phyloP scores from a whole-genome alignment of 768 basidiomycete species.

The Terana coerulea region DNA sequence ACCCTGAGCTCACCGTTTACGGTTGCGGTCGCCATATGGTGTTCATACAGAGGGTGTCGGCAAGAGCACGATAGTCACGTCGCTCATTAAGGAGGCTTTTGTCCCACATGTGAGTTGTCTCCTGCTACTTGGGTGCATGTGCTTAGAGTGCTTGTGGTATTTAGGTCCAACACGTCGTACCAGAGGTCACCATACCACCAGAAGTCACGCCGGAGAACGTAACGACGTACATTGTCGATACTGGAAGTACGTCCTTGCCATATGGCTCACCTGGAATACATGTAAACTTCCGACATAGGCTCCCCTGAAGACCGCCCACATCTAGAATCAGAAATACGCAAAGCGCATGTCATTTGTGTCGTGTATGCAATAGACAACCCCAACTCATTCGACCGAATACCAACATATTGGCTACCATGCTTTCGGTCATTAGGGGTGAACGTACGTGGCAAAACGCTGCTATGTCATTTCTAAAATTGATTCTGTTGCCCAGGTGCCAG shows the following conservation, averaged over 20 bases:
- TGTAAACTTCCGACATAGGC: conserved; percentile 41
- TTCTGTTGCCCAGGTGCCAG: conserved; percentile 84
- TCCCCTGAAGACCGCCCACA: conserved; percentile 82
- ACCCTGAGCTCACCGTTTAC: conserved; percentile 9
- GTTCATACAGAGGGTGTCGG: conserved; percentile 80
- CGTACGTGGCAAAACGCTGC: conserved; percentile 41
- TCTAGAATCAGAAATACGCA: conserved; percentile 92
- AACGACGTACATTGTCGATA: conserved; percentile 96
- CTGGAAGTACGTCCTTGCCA: conserved; percentile 65
- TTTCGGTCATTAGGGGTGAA: conserved; percentile 96
- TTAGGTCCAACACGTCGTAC: conserved; percentile 92
- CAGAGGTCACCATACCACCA: conserved; percentile 97
- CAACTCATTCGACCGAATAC: conserved; percentile 94
- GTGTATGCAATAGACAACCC: conserved; percentile 98
- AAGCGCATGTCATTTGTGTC: conserved; percentile 97
- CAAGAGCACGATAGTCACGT: conserved; percentile 96
- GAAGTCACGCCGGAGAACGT: conserved; percentile 97
- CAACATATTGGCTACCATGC: conserved; percentile 96
- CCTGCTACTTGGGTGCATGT: not conserved
- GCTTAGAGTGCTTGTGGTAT: not conserved
- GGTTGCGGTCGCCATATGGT: not conserved
- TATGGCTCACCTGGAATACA: not conserved
- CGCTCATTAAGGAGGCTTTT: conserved; percentile 94
- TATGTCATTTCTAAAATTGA: not conserved
- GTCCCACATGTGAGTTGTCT: conserved; percentile 68